Conservation (phyloP, 192 early-diverging fungal species). For the Dimargaris verticillata region DNA sequence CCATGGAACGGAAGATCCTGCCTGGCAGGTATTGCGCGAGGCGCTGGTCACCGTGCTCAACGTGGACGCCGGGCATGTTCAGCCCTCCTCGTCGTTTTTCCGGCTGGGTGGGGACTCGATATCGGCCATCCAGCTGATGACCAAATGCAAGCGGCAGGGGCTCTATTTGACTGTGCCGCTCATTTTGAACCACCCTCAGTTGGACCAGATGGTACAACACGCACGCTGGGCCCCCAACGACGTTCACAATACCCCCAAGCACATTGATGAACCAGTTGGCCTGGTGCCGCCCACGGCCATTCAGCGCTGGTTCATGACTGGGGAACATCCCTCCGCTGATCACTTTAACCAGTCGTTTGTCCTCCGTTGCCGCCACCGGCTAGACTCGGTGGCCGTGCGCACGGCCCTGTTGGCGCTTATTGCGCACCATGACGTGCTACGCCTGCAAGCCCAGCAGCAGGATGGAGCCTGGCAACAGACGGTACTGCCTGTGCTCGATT, state of each 20-base stretch:
- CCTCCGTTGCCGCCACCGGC: background rate
- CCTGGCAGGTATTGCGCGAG: too few relatives aligned
- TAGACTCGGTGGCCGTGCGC: background rate
- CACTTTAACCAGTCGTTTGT: slow-evolving; percentile 8
- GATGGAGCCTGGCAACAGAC: background rate
- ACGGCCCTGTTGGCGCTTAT: background rate
- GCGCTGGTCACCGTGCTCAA: background rate
- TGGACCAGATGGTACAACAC: slow-evolving; percentile 5
- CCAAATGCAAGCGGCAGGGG: background rate
- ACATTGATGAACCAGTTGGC: background rate
- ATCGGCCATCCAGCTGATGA: slow-evolving; percentile 10
- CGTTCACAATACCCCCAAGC: background rate
- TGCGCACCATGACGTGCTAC: slow-evolving; percentile 1
- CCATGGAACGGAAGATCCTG: too few relatives aligned
- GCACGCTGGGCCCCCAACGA: background rate
- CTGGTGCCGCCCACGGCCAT: slow-evolving; percentile 1
- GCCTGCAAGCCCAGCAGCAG: background rate
- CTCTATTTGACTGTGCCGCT: slow-evolving; percentile 4
- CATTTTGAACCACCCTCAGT: background rate
- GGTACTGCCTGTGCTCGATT: background rate
- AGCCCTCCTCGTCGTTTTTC: slow-evolving; percentile 17
- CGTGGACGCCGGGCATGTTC: background rate
- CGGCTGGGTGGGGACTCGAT: slow-evolving; percentile 25
- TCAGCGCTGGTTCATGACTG: slow-evolving; percentile 3
- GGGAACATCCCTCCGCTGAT: background rate